A percentile compares a stretch with the other conserved stretches of the same genome.
These are phyloP conservation scores for Alternaria panax DNA, from an alignment of 2,329 filamentous ascomycete species.

Conservation along the genomic window DNA sequence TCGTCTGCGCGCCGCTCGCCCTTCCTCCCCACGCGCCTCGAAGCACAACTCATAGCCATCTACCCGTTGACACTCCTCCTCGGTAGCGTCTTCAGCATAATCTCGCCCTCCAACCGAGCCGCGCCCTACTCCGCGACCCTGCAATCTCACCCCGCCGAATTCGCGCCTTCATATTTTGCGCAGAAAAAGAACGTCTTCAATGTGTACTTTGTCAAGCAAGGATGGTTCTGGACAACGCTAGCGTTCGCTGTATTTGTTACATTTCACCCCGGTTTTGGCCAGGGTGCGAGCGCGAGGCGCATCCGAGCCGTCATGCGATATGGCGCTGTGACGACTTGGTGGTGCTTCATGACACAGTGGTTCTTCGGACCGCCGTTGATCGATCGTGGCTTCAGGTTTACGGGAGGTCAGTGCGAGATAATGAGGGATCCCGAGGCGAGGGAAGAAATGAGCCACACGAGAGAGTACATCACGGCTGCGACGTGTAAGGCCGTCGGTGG, in stretches of 20 bases:
- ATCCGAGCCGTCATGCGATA: constrained; percentile 73
- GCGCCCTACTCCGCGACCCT: constrained; percentile 67
- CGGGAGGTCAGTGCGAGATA: constrained; percentile 81
- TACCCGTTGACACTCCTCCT: constrained; percentile 83
- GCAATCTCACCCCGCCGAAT: constrained; percentile 67
- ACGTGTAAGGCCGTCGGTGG: constrained; percentile 86
- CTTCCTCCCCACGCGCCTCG: constrained; percentile 73
- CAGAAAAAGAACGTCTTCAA: constrained; percentile 95
- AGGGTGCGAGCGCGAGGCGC: constrained; percentile 53
- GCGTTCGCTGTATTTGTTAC: constrained; percentile 75
- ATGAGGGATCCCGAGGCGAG: constrained; percentile 58
- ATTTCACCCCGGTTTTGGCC: constrained; percentile 68
- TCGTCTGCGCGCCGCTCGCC: constrained; percentile 56
- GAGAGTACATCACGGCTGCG: constrained; percentile 71
- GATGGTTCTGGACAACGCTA: constrained; percentile 88
- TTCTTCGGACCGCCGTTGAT: constrained; percentile 91
- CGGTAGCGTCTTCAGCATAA: constrained; percentile 78
- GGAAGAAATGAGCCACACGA: constrained; percentile 55
- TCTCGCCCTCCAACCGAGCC: constrained; percentile 74
- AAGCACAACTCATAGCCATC: constrained; percentile 68
- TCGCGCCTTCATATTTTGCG: constrained; percentile 86
- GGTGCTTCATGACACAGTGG: constrained; percentile 94
- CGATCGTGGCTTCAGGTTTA: constrained; percentile 87
- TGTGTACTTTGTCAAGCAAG: constrained; percentile 89
- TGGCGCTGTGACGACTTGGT: constrained; percentile 74